These are phyloP conservation scores for Fusarium sp. DNA, from an alignment of 2,329 filamentous ascomycete genomes.

Conservation along the genomic window DNA sequence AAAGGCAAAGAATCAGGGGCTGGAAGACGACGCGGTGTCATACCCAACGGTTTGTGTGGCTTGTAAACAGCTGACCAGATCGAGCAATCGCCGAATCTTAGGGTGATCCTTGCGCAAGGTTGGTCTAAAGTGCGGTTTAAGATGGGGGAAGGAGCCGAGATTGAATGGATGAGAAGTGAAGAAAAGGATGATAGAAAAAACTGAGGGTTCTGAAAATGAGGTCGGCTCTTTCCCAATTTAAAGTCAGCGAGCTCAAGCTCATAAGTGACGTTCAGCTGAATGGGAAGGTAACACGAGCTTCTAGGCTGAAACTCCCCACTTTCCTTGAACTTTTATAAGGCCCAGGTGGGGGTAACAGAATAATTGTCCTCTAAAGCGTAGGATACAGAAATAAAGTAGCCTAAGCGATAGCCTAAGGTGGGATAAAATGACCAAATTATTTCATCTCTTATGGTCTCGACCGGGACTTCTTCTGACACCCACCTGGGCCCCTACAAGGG, in stretches of 20 bases:
- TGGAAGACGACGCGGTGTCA: constrained; percentile 18
- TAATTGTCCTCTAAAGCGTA: too few relatives aligned
- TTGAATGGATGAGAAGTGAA: background rate
- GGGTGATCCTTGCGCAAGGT: constrained; percentile 17
- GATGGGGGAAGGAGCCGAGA: background rate
- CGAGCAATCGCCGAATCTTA: constrained; percentile 43
- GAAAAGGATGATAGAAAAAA: background rate
- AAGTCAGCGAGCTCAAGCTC: constrained; percentile 3
- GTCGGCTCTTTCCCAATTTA: constrained; percentile 34
- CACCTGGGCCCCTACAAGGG: background rate
- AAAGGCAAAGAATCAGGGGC: constrained; percentile 36
- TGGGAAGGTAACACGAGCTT: constrained; percentile 26
- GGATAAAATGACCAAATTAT: too few relatives aligned
- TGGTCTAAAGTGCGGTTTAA: constrained; percentile 17
- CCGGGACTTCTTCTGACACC: too few relatives aligned
- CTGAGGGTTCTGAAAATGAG: constrained; percentile 6
- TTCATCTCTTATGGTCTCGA: too few relatives aligned
- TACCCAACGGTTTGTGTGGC: constrained; percentile 29
- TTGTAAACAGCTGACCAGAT: constrained; percentile 36
- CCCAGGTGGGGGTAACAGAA: background rate
- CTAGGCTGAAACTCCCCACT: constrained; percentile 39
- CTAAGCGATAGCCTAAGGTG: too few relatives aligned
- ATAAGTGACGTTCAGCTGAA: constrained; percentile 27
- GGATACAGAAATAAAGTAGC: too few relatives aligned
- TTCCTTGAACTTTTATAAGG: background rate